phyloP scores from a whole-genome alignment of 1,284 basidiomycete species.

The Ustilago shanxiensis region DNA sequence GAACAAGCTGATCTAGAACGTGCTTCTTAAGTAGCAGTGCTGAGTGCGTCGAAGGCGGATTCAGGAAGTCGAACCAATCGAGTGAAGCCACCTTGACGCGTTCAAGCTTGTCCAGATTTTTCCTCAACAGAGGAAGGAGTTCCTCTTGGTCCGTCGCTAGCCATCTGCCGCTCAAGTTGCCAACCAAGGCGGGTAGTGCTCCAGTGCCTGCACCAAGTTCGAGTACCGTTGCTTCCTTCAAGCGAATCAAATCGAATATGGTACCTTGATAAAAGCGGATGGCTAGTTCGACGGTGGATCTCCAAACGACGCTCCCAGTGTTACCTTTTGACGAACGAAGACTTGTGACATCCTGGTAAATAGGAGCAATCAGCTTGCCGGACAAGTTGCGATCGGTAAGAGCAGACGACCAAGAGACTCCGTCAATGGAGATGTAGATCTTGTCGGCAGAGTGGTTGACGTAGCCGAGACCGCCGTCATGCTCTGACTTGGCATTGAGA shows the following conservation, averaged over 20 bases:
- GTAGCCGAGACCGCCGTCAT: conserved; percentile 54
- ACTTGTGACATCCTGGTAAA: conserved; percentile 56
- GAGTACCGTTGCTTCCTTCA: conserved; percentile 40
- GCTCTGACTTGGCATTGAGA: conserved; percentile 32
- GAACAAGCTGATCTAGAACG: conserved; percentile 30
- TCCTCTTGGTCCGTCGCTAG: conserved; percentile 61
- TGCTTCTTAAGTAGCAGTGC: conserved; percentile 22
- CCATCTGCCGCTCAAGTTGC: conserved; percentile 45
- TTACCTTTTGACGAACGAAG: conserved; percentile 58
- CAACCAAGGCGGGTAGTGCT: conserved; percentile 52
- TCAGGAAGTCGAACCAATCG: conserved; percentile 54
- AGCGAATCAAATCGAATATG: conserved; percentile 21
- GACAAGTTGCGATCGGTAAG: conserved; percentile 27
- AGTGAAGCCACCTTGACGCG: conserved; percentile 17
- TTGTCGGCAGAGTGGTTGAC: conserved; percentile 43
- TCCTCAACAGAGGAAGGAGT: conserved; percentile 53
- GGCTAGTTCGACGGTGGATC: conserved; percentile 57
- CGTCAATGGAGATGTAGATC: conserved; percentile 41
- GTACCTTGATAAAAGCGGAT: conserved; percentile 23
- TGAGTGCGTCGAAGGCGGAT: conserved; percentile 24
- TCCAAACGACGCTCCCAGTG: conserved; percentile 65
- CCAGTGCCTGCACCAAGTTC: conserved; percentile 68
- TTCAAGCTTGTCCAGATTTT: conserved; percentile 31
- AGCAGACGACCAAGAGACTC: conserved; percentile 16
- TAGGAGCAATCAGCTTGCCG: conserved; percentile 22